These are phyloP conservation scores for Kluyveromyces dobzhanskii DNA, from an alignment of 805 yeast genomes.

Conservation along the genomic window DNA sequence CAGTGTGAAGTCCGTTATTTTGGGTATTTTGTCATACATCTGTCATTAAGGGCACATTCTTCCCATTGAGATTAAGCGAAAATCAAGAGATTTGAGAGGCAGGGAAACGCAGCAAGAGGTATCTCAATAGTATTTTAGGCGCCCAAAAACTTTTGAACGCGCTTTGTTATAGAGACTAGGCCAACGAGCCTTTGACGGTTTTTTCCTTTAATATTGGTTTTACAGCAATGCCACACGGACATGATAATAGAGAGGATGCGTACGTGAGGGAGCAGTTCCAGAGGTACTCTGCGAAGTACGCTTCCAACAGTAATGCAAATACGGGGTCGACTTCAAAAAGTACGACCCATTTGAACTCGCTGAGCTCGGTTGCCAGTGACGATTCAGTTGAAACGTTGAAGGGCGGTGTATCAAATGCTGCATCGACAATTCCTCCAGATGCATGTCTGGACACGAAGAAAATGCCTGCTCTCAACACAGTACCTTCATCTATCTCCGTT, in stretches of 20 bases:
- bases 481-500: not conserved
- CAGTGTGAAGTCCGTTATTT: too few species aligned
- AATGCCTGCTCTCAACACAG: not conserved
- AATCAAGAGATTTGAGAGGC: too few species aligned
- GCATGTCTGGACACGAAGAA: not conserved
- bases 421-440: not conserved
- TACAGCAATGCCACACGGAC: not conserved
- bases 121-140: too few species aligned
- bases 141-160: too few species aligned
- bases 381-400: not conserved
- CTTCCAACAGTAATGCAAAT: not conserved
- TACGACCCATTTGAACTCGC: not conserved
- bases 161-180: too few species aligned
- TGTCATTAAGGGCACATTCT: too few species aligned
- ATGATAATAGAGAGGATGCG: not conserved
- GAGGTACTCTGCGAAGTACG: not conserved
- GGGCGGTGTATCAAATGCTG: not conserved
- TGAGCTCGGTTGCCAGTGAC: not conserved
- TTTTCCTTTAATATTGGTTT: too few species aligned
- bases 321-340: not conserved
- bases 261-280: slow-evolving; percentile 1
- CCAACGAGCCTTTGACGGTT: too few species aligned
- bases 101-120: too few species aligned
- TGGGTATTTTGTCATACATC: too few species aligned
- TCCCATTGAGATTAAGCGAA: too few species aligned